phyloP scores from a whole-genome alignment of 768 basidiomycete genomes.

The Hygrophorus russula region DNA sequence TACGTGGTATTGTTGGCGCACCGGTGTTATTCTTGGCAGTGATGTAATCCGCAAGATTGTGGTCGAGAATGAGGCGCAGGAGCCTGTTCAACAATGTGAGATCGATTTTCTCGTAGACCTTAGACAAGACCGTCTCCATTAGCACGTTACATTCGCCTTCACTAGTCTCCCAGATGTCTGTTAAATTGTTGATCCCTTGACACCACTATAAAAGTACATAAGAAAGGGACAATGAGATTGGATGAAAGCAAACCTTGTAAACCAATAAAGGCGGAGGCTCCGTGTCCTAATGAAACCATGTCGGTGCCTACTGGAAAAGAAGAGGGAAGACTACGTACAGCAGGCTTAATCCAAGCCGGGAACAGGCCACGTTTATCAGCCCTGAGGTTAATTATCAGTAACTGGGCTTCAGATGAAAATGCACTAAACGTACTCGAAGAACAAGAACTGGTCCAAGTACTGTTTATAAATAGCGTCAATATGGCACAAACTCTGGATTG shows the following conservation, averaged over 20 bases:
- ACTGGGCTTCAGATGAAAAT: neutral
- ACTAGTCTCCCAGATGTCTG: conserved; percentile 95
- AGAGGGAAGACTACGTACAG: conserved; percentile 26
- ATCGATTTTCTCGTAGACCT: conserved; percentile 99
- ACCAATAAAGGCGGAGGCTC: conserved; percentile 95
- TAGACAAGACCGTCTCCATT: conserved; percentile 97
- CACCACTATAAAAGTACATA: conserved; percentile 56
- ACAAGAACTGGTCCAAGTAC: conserved; percentile 97
- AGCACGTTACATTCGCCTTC: conserved; percentile 97
- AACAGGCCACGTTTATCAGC: conserved; percentile 97
- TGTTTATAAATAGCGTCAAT: conserved; percentile 13
- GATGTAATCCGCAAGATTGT: conserved; percentile 98
- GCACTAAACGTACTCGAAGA: conserved; percentile 60
- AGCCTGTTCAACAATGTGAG: conserved; percentile 91
- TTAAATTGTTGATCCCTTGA: conserved; percentile 97
- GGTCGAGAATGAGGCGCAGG: conserved; percentile 91
- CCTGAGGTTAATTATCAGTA: conserved; percentile 16
- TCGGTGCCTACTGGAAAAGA: conserved; percentile 2
- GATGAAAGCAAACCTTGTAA: conserved; percentile 52
- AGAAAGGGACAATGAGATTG: neutral
- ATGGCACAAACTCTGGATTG: conserved; percentile 3
- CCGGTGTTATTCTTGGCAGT: conserved; percentile 97
- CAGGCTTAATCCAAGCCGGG: conserved; percentile 99
- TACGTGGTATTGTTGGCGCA: conserved; percentile 14
- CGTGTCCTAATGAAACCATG: conserved; percentile 43